Conservation (phyloP, 1,284 basidiomycete species). For the Heterobasidion annosum region DNA sequence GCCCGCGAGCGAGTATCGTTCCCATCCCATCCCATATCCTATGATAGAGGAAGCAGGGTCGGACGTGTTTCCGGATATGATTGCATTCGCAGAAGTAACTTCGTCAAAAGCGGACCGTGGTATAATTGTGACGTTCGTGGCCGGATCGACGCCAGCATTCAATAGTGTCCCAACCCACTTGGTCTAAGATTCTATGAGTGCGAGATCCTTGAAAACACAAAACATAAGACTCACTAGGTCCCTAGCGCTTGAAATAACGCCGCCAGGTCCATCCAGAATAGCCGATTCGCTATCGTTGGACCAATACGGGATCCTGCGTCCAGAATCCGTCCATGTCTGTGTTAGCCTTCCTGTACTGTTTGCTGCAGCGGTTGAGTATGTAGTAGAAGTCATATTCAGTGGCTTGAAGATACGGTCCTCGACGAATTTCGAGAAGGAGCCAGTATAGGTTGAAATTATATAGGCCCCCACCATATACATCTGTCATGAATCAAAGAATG, state of each 20-base stretch:
- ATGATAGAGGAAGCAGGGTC: slow-evolving; percentile 11
- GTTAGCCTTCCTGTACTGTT: slow-evolving; percentile 21
- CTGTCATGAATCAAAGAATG: slow-evolving; percentile 10
- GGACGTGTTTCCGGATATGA: slow-evolving; percentile 5
- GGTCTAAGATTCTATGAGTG: slow-evolving; percentile 11
- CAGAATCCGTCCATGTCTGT: slow-evolving; percentile 19
- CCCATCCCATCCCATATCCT: slow-evolving; percentile 35
- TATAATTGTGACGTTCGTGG: slow-evolving; percentile 16
- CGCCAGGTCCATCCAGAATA: slow-evolving; percentile 21
- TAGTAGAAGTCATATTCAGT: slow-evolving; percentile 23
- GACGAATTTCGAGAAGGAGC: slow-evolving; percentile 20
- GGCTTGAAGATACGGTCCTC: slow-evolving; percentile 20
- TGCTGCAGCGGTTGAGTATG: slow-evolving; percentile 26
- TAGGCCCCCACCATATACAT: slow-evolving; percentile 26
- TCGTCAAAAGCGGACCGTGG: slow-evolving; percentile 15
- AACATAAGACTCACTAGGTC: slow-evolving; percentile 16
- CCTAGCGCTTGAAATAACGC: slow-evolving; percentile 21
- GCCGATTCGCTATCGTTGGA: slow-evolving; percentile 13
- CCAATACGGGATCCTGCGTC: slow-evolving; percentile 20
- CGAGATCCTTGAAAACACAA: background rate
- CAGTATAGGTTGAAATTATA: slow-evolving; percentile 24
- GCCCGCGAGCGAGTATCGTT: slow-evolving; percentile 26
- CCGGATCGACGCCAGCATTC: slow-evolving; percentile 17
- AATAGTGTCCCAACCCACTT: slow-evolving; percentile 21
- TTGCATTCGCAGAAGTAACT: slow-evolving; percentile 17